Evolutionary conservation across 345 rosid species (phyloP).

Genomic region (Brassica carinata): DNA sequence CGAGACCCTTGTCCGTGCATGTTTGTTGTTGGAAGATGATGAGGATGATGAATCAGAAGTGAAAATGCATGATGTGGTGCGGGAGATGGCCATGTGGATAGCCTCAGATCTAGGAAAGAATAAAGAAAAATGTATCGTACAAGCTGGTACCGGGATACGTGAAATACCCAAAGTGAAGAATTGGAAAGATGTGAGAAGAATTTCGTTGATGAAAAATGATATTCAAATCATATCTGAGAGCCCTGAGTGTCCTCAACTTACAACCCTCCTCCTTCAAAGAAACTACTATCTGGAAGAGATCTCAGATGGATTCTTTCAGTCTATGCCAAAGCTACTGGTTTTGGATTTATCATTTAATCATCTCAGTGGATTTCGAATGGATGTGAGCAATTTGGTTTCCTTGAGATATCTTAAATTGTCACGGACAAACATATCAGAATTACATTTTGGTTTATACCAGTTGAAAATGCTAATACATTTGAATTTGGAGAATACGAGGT

Average conservation of each 20-base stretch:
- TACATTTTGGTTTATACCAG: not conserved
- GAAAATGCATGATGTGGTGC: not conserved
- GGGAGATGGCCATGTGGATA: not conserved
- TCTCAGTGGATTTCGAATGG: not conserved
- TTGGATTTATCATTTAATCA: constrained; percentile 34
- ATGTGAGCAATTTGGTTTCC: not conserved
- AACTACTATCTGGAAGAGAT: not conserved
- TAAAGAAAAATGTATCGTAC: not conserved
- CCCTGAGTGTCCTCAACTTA: not conserved
- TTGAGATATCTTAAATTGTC: not conserved
- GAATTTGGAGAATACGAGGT: not conserved
- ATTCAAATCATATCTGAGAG: not conserved
- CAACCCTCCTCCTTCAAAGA: not conserved
- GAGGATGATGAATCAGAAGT: not conserved
- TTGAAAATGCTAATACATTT: not conserved
- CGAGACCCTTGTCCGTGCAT: not conserved
- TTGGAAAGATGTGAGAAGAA: not conserved
- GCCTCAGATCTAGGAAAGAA: not conserved
- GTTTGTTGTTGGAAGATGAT: not conserved
- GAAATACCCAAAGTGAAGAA: not conserved
- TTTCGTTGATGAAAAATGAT: not conserved
- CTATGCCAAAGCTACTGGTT: constrained; percentile 35
- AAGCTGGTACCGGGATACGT: not conserved
- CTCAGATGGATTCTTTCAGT: constrained; percentile 21
- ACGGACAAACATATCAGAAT: not conserved